Base-by-base conservation (phyloP, 495 filamentous ascomycete species). In the Xylaria venustula region DNA sequence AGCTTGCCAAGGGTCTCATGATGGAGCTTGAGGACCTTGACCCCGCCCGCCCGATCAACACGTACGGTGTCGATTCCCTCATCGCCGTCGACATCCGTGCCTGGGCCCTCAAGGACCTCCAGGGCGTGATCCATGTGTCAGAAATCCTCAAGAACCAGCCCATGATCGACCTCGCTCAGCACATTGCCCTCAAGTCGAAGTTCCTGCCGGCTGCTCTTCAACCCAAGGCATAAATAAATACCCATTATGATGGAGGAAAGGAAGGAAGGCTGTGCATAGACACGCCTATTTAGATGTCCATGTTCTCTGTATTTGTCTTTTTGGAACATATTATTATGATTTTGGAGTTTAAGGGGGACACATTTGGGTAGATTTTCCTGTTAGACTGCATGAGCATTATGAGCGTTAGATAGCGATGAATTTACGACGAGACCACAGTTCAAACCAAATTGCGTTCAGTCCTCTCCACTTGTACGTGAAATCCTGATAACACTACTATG, bases 91-190 rank as follows among this genome's bases (percentile, higher is more conserved):
- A 79, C 25, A 64, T 80, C 2, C 72, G 80, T 0, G 61, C 70
- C 0, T 83, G 81, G 81, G 70, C 77, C 28, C 70, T 71, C 48
- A 78, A 78, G 66, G 68, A 73, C 20, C 46, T 81, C 0, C 72
- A 70, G 2, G 69, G 68, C 9, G 77, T 83, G 40, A 59, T 85
- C 1, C 77, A 79, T 3, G 81, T 84, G 4, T 75, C 83, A 49
- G 81, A 85, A 70, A 76, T 84, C 34, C 52, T 85, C 2, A 66
- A 74, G 7, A 77, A 72, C 11, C 64, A 64, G 20, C 75, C 76
- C 36, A 73, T 81, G 54, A 9, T 42, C 14, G 60, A 68, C 17
- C 52, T 79, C 32, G 67, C 64, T 7, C 42, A 54, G 22, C 47
- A 61, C 41, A 69, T 69, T 47, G 67, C 67, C 54, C 66, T 64